Evolutionary conservation across 306 rosid genomes (phyloP).

Genomic region (Biancaea sappan): DNA sequence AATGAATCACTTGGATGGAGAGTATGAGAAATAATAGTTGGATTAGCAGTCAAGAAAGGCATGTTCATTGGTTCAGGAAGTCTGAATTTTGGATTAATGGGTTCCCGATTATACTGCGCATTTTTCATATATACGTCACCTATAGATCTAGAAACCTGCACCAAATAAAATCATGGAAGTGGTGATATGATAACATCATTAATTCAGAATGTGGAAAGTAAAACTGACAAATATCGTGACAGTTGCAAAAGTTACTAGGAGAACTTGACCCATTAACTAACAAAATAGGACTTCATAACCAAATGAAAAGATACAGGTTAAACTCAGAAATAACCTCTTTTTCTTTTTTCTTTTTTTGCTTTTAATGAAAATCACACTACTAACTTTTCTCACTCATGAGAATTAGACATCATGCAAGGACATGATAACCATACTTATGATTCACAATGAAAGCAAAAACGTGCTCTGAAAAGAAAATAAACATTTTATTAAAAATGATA

Average conservation of each 20-base stretch:
- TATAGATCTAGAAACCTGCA: slow-evolving; percentile 91
- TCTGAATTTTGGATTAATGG: slow-evolving; percentile 69
- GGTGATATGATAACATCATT: neutral
- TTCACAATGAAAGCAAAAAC: neutral
- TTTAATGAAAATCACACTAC: neutral
- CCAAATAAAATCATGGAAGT: slow-evolving; percentile 39
- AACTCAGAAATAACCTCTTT: too few species aligned
- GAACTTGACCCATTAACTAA: slow-evolving; percentile 4
- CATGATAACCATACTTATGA: neutral
- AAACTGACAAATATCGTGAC: slow-evolving; percentile 11
- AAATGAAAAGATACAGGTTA: neutral
- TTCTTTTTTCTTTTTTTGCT: neutral
- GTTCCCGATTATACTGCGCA: slow-evolving; percentile 69
- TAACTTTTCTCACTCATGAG: slow-evolving; percentile 14
- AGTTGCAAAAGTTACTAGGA: slow-evolving; percentile 14
- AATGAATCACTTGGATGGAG: slow-evolving; percentile 87
- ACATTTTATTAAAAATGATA: neutral
- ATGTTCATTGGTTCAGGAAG: slow-evolving; percentile 83
- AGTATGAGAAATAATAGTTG: slow-evolving; percentile 71
- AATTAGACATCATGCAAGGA: neutral
- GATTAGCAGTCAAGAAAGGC: slow-evolving; percentile 78
- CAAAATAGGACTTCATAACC: slow-evolving; percentile 18
- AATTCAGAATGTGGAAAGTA: neutral
- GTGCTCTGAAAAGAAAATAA: neutral
- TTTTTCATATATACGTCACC: slow-evolving; percentile 88